Evolutionary conservation across 805 yeast species (phyloP), one percentile per base, ranked within the genome.

Genomic region (Sugiyamaella lignohabitans): DNA sequence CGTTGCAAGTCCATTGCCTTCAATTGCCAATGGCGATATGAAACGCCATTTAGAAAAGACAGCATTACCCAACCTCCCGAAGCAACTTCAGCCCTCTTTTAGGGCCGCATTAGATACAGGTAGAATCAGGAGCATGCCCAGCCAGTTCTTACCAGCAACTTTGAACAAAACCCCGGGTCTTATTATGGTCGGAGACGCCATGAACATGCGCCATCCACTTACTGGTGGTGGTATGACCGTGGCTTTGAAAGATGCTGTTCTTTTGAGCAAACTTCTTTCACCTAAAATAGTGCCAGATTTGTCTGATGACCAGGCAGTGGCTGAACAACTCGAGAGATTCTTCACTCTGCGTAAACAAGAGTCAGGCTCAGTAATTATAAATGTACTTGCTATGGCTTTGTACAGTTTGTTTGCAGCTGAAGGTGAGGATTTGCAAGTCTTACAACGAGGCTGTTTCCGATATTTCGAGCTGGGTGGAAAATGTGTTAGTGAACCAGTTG

Each of bases 181-280:
- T 40, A 71, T 93, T 32, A 74, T 91, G 55, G 62, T 93, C 30
- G 98, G 98, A 42, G 98, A 93, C 64, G 86, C 98, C 1, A 73
- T 89, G 56, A 93, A 93, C 65, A 93, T 93, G 97, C 77, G 98
- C 63, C 98, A 93, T 64, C 98, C 98, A 22, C 75, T 93, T 51
- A 93, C 98, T 1, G 98, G 98, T 45, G 98, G 98, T 53, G 98
- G 98, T 51, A 93, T 93, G 98, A 88, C 98, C 21, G 98, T 93
- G 38, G 97, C 96, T 1, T 70, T 93, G 50, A 85, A 81, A 61
- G 98, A 93, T 65, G 85, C 87, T 3, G 83, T 75, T 0, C 62
- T 84, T 29, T 71, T 88, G 40, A 79, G 85, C 17, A 74, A 76
- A 55, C 66, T 85, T 35, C 70, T 93, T 44, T 71, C 78, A 5